Evolutionary conservation across 2,329 filamentous ascomycete genomes (phyloP).

Genomic region (Neonectria sp.): DNA sequence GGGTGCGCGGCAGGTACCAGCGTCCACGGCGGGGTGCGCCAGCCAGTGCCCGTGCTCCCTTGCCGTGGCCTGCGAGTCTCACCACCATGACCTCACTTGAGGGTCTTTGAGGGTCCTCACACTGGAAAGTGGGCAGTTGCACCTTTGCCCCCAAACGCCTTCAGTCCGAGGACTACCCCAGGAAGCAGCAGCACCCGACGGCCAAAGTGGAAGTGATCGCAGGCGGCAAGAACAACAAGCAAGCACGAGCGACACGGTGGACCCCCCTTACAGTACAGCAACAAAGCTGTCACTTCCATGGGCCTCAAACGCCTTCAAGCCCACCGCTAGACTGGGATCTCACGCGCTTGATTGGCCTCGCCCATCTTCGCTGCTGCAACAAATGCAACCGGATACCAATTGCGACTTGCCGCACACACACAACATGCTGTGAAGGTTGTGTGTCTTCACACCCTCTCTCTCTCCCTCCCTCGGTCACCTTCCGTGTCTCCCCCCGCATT

Average conservation of each 20-base stretch:
- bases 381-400: neutral
- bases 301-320: neutral
- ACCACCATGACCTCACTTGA: conserved; percentile 35
- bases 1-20: conserved; percentile 15
- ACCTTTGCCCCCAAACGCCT: conserved; percentile 2
- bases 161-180: neutral
- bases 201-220: conserved; percentile 1
- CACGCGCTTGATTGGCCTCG: neutral
- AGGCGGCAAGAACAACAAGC: neutral
- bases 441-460: neutral
- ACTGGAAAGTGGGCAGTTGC: conserved; percentile 25
- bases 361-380: neutral
- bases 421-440: neutral
- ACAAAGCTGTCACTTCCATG: neutral
- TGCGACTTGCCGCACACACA: neutral
- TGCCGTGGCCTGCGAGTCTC: conserved; percentile 29
- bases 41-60: neutral
- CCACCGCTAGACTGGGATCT: neutral
- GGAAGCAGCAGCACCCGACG: neutral
- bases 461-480: conserved; percentile 27
- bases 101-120: conserved; percentile 8
- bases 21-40: conserved; percentile 9
- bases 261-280: neutral
- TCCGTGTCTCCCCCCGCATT: conserved; percentile 28
- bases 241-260: neutral